Conservation (phyloP, 2,329 filamentous ascomycete species). For the Sclerotinia borealis region DNA sequence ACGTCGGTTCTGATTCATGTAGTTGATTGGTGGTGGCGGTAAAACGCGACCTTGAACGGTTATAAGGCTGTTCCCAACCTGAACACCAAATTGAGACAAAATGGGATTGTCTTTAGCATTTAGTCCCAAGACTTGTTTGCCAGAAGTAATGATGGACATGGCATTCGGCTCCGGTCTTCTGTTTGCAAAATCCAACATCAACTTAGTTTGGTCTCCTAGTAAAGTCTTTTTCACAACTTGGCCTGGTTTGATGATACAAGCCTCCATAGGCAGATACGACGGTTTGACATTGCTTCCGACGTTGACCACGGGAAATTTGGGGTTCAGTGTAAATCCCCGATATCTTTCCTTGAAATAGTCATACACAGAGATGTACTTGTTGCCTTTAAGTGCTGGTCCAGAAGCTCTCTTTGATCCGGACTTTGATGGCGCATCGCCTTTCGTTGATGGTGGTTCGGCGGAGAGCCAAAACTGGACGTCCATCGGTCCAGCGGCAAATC, state of each 20-base stretch:
- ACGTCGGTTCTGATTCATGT: slow-evolving; percentile 36
- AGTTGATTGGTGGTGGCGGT: slow-evolving; percentile 52
- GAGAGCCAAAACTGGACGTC: slow-evolving; percentile 50
- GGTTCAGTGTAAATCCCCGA: slow-evolving; percentile 42
- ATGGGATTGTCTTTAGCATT: slow-evolving; percentile 36
- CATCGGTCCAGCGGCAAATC: slow-evolving; percentile 42
- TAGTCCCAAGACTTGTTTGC: slow-evolving; percentile 52
- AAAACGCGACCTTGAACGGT: slow-evolving; percentile 70
- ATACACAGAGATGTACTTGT: slow-evolving; percentile 47
- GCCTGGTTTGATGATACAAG: slow-evolving; percentile 56
- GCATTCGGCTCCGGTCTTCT: slow-evolving; percentile 62
- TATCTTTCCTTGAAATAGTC: slow-evolving; percentile 51
- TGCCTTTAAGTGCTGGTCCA: slow-evolving; percentile 23
- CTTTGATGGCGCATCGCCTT: slow-evolving; percentile 28
- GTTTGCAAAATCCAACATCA: slow-evolving; percentile 70
- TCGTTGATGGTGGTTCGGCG: slow-evolving; percentile 24
- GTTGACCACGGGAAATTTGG: slow-evolving; percentile 55
- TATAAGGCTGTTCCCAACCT: slow-evolving; percentile 51
- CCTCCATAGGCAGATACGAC: slow-evolving; percentile 60
- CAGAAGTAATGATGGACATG: slow-evolving; percentile 53
- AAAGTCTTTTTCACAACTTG: slow-evolving; percentile 59
- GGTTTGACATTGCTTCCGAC: slow-evolving; percentile 52
- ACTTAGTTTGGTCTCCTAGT: slow-evolving; percentile 51
- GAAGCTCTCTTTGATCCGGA: slow-evolving; percentile 30
- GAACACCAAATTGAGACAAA: slow-evolving; percentile 55